Percentiles rank a stretch among this genome's conserved stretches.
Evolutionary conservation across 1,284 basidiomycete species (phyloP).

Genomic region (Laetiporus sulphureus): DNA sequence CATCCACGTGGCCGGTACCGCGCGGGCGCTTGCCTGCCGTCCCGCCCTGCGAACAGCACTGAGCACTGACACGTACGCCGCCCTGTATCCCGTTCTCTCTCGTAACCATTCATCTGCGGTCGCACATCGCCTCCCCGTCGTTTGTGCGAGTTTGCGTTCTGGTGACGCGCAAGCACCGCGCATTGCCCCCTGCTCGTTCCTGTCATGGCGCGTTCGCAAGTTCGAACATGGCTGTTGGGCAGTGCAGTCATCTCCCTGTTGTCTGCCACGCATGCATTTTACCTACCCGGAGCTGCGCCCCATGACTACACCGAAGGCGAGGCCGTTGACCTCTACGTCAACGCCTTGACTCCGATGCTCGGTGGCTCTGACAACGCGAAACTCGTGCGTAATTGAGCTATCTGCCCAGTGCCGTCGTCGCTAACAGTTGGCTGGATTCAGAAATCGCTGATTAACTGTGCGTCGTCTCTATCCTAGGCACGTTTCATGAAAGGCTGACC

Average conservation of each 20-base stretch:
- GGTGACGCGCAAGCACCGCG: too few relatives aligned
- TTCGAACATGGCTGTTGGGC: slow-evolving; percentile 10
- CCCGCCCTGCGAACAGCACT: too few relatives aligned
- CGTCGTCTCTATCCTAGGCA: slow-evolving; percentile 16
- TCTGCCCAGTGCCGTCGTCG: background rate
- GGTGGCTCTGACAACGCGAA: slow-evolving; percentile 66
- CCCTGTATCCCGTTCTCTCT: too few relatives aligned
- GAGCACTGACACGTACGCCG: too few relatives aligned
- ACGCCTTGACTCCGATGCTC: slow-evolving; percentile 83
- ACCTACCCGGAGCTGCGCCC: slow-evolving; percentile 75
- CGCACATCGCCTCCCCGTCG: too few relatives aligned
- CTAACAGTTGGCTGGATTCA: slow-evolving; percentile 21
- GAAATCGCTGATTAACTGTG: slow-evolving; percentile 83
- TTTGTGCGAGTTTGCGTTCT: too few relatives aligned
- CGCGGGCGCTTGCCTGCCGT: too few relatives aligned
- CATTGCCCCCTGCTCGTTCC: background rate
- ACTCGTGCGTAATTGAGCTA: slow-evolving; percentile 44
- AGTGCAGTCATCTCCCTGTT: slow-evolving; percentile 18
- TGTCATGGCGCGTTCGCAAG: slow-evolving; percentile 4
- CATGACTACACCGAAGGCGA: slow-evolving; percentile 70
- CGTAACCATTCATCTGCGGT: too few relatives aligned
- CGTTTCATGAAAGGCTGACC: slow-evolving; percentile 2
- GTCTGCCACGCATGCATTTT: slow-evolving; percentile 43
- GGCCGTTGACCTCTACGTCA: slow-evolving; percentile 74
- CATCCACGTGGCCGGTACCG: too few relatives aligned